phyloP scores from a whole-genome alignment of 495 filamentous ascomycete genomes.

The Aspergillus coremiiformis region DNA sequence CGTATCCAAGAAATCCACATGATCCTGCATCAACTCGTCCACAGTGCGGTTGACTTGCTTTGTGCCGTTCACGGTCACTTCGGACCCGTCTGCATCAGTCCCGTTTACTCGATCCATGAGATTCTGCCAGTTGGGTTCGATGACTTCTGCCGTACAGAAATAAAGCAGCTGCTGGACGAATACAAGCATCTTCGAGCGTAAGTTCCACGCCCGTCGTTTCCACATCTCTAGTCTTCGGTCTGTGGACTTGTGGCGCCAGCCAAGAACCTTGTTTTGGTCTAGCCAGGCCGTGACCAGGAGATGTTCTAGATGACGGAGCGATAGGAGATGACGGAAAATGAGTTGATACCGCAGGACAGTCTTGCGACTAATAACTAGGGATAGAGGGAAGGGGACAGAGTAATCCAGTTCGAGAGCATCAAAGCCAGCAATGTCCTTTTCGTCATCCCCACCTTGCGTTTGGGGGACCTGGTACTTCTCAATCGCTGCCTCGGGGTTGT shows the following conservation, averaged over 20 bases:
- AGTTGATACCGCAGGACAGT: conserved; percentile 93
- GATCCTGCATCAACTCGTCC: conserved; percentile 97
- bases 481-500: conserved; percentile 51
- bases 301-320: conserved; percentile 79
- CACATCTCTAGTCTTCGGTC: conserved; percentile 73
- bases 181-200: conserved; percentile 88
- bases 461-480: conserved; percentile 49
- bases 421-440: conserved; percentile 82
- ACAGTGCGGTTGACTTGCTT: conserved; percentile 71
- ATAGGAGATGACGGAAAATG: conserved; percentile 86
- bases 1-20: conserved; percentile 95
- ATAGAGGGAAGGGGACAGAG: conserved; percentile 90
- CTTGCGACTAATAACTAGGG: conserved; percentile 90
- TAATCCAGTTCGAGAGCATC: conserved; percentile 92
- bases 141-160: conserved; percentile 93
- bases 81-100: conserved; percentile 47
- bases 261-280: conserved; percentile 74
- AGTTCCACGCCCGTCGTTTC: conserved; percentile 88
- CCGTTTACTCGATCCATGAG: conserved; percentile 77
- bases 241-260: conserved; percentile 75
- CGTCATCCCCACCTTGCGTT: conserved; percentile 52
- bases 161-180: conserved; percentile 95
- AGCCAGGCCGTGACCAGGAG: conserved; percentile 80
- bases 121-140: conserved; percentile 93
- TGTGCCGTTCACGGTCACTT: conserved; percentile 38